Evolutionary conservation across 169 alveolate species (phyloP), one percentile per base, ranked within the genome.

Genomic region (Ichthyophthirius multifiliis): DNA sequence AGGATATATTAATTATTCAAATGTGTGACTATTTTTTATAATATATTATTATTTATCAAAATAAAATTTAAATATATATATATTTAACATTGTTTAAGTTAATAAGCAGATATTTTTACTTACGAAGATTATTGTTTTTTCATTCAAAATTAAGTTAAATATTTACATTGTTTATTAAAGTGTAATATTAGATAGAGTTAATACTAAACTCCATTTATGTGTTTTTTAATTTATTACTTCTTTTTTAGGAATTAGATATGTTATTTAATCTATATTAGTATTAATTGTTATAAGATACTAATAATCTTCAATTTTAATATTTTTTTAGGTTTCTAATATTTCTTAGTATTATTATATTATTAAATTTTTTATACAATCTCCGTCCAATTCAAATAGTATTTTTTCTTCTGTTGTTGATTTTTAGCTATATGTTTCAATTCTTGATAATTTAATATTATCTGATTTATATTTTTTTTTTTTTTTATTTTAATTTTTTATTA

Each of bases 151-250:
- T 34, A 62, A 30, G 30, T 34, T 13, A 15, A 37, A 67, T 15
- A 67, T 67, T 16, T 37, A 39, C 16, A 67, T 34, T 13, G 41
- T 20, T 10, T 67, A 27, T 20, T 67, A 13, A 16, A 67, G 20
- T 7, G 34, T 67, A 6, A 67, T 18, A 20, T 67, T 67, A n/a
- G 77, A 67, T 10, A 67, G 10, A 37, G 77, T 31, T 67, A 41
- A 30, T 1, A 44, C 77, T 39, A 67, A 16, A 67, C 77, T 67
- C 77, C 77, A 67, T 39, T 67, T 18, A 37, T 34, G 35, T 2
- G 62, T 37, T 10, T 67, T 18, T 6, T 18, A 18, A 31, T 67
- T 3, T 13, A 67, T 67, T 0, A 67, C 41, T 34, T 34, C 20
- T 67, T 37, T 37, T n/a, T 37, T 39, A 16, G 39, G 23, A 16